Base-by-base conservation (phyloP, 1,284 basidiomycete species). In the Tylopilus orsonianus region DNA sequence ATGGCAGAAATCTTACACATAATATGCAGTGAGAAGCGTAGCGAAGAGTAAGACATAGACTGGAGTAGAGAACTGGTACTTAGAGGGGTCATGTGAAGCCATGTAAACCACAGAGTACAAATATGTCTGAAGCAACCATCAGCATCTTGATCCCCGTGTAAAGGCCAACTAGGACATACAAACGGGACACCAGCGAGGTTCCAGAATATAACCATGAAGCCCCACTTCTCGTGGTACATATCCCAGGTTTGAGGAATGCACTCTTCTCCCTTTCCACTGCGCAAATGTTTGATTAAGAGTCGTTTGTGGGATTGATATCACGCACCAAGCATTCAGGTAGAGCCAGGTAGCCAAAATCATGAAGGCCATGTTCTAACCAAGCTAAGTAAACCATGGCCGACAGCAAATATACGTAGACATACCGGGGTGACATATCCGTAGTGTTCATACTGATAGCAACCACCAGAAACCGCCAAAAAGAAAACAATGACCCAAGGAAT, bases 201-300 rank as follows among this genome's bases (percentile, higher is more conserved):
- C 92, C 93, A 96, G 75, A 96, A 96, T 66, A 94, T 95, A 57
- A 95, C 85, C 80, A 96, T 87, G 76, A 93, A 95, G 38, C 93
- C 93, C 83, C 88, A 91, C 79, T 97, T 97, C 67, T 97, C 94
- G 64, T 95, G 90, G 74, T 86, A 95, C 92, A 97, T 97, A 65
- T 97, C 94, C 96, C 96, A 98, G 9, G 96, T 99, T 68, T 98
- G 95, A 16, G 97, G 97, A 56, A 99, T 99, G 70, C 94, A 96
- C 66, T 99, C 94, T 65, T 95, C 92, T 46, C 87, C 93, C 69
- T 95, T 95, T 55, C 81, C 88, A 58, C 69, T 72, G 47, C 16
- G 41, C 13, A 30, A 16, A 7, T n/a, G 7, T 44, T 47, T 24
- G 23, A 40, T 8, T 8, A 29, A 37, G 36, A 10, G 19, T 4